These are phyloP conservation scores for Metarhizium brunneum DNA, from an alignment of 2,329 filamentous ascomycete species.

Conservation along the genomic window DNA sequence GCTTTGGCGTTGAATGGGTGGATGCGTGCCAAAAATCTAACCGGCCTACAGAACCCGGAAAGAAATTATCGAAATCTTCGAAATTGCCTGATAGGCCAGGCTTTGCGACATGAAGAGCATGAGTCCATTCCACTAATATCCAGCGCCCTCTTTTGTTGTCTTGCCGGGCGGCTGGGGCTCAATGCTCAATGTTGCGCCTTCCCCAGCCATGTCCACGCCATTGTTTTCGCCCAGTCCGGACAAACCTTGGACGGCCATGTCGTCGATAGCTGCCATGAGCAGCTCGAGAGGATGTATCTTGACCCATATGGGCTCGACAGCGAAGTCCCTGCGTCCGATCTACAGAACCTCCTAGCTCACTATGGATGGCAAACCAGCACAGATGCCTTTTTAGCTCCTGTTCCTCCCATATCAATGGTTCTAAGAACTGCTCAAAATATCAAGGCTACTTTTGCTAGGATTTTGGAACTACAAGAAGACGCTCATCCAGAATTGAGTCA, in stretches of 20 bases:
- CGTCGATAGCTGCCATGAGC: constrained; percentile 27
- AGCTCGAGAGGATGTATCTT: constrained; percentile 56
- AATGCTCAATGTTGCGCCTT: constrained; percentile 72
- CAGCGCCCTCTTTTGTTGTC: constrained; percentile 72
- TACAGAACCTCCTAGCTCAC: constrained; percentile 50
- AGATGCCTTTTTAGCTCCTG: constrained; percentile 51
- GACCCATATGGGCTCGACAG: constrained; percentile 67
- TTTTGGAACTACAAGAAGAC: constrained; percentile 18
- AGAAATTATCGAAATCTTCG: constrained; percentile 67
- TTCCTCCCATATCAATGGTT: constrained; percentile 57
- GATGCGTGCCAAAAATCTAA: constrained; percentile 58
- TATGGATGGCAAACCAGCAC: constrained; percentile 32
- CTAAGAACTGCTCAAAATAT: constrained; percentile 71
- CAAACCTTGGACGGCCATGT: constrained; percentile 48
- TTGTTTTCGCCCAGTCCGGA: constrained; percentile 55
- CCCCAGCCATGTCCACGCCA: constrained; percentile 76
- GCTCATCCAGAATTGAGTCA: constrained; percentile 19
- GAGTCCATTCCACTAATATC: constrained; percentile 81
- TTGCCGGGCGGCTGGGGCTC: constrained; percentile 67
- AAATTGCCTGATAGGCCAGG: constrained; percentile 82
- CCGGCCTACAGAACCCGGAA: constrained; percentile 57
- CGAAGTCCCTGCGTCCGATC: constrained; percentile 52
- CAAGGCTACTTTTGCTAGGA: constrained; percentile 48
- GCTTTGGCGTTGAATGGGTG: constrained; percentile 61
- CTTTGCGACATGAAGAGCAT: constrained; percentile 61